phyloP scores from a whole-genome alignment of 352 stramenopile species.

The Phytophthora citrophthora region DNA sequence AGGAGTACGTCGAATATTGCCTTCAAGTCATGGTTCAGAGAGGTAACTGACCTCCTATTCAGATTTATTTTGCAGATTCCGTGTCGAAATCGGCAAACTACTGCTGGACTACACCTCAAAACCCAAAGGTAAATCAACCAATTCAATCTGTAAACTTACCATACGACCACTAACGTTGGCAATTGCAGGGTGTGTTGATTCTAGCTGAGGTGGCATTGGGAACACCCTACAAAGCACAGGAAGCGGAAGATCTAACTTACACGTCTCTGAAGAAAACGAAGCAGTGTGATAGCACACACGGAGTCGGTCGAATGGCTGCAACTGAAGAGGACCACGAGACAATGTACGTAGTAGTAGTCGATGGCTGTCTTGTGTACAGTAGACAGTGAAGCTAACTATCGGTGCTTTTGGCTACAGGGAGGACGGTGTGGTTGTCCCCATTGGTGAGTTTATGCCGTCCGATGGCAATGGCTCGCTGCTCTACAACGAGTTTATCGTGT shows the following conservation, averaged over 20 bases:
- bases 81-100: constrained; percentile 87
- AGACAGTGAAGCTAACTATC: too few species aligned
- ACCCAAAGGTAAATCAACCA: constrained; percentile 41
- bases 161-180: not conserved
- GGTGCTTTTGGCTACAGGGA: constrained; percentile 27
- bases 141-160: not conserved
- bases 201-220: constrained; percentile 73
- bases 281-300: constrained; percentile 56
- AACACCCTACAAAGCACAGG: constrained; percentile 46
- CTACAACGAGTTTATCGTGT: constrained; percentile 85
- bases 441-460: constrained; percentile 60
- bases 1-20: constrained; percentile 52
- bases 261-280: constrained; percentile 42
- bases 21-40: not conserved
- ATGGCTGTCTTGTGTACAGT: not conserved
- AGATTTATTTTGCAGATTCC: constrained; percentile 90
- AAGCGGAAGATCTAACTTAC: constrained; percentile 65
- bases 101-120: constrained; percentile 73
- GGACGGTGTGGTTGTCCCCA: constrained; percentile 60
- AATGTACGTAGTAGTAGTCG: constrained; percentile 33
- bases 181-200: constrained; percentile 55
- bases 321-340: constrained; percentile 48
- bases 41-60: not conserved
- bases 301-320: constrained; percentile 63
- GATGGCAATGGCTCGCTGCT: constrained; percentile 58